phyloP scores from a whole-genome alignment of 2,329 filamentous ascomycete species.

The Pseudopyrenochaeta lycopersici region DNA sequence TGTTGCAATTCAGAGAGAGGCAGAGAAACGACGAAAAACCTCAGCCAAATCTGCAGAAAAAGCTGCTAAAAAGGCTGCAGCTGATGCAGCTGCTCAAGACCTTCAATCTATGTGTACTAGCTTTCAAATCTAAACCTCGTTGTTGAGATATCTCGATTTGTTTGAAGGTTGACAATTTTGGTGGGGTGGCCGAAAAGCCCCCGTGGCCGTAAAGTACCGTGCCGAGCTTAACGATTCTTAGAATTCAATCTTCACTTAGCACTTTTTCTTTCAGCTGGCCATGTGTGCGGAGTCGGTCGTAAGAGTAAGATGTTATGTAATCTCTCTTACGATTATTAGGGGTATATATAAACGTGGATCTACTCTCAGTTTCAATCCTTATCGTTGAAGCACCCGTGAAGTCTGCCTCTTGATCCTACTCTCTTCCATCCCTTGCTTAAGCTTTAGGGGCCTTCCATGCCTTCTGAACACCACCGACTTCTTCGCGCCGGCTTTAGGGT shows the following conservation, averaged over 20 bases:
- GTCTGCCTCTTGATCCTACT: constrained; percentile 39
- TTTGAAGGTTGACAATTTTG: too few species aligned
- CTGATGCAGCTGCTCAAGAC: too few species aligned
- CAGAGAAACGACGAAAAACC: too few species aligned
- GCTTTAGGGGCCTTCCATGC: constrained; percentile 1
- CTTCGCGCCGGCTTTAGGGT: constrained; percentile 3
- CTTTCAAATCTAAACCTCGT: too few species aligned
- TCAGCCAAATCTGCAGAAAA: too few species aligned
- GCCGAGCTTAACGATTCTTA: background rate
- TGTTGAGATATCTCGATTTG: too few species aligned
- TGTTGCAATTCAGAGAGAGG: too few species aligned
- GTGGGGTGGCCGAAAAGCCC: too few species aligned
- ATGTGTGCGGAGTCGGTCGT: background rate
- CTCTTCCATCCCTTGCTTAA: constrained; percentile 5
- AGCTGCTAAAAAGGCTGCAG: too few species aligned
- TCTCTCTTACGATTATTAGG: background rate
- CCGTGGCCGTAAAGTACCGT: too few species aligned
- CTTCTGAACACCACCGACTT: constrained; percentile 7
- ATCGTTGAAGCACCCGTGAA: constrained; percentile 13
- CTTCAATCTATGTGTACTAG: too few species aligned
- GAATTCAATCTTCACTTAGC: constrained; percentile 9
- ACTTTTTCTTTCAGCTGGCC: constrained; percentile 3
- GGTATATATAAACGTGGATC: background rate
- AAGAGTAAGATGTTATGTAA: background rate
- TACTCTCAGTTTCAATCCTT: background rate